Evolutionary conservation across 2,329 filamentous ascomycete species (phyloP).

Genomic region (Fusarium palustre): DNA sequence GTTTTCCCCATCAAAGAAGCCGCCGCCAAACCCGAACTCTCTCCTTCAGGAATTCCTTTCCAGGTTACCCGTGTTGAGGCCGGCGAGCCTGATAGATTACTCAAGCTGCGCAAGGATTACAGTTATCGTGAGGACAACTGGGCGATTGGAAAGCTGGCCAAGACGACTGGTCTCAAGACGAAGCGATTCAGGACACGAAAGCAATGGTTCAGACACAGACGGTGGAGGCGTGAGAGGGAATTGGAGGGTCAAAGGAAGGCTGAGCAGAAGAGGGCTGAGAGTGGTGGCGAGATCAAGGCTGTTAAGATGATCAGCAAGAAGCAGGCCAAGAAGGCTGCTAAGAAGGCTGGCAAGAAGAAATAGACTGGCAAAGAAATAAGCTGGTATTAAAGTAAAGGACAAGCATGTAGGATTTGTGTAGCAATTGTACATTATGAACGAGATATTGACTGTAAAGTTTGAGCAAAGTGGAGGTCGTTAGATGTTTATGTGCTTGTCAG

Average conservation of each 20-base stretch:
- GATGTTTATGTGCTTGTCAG: not conserved
- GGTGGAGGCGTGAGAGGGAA: slow-evolving; percentile 58
- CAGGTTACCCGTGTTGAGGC: slow-evolving; percentile 57
- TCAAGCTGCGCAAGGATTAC: slow-evolving; percentile 66
- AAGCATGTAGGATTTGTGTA: slow-evolving; percentile 47
- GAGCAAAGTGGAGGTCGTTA: too few species aligned
- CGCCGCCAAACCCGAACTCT: slow-evolving; percentile 55
- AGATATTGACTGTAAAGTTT: not conserved
- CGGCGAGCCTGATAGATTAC: slow-evolving; percentile 60
- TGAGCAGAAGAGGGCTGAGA: slow-evolving; percentile 50
- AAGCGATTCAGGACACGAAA: slow-evolving; percentile 64
- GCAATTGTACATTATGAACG: slow-evolving; percentile 34
- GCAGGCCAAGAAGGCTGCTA: slow-evolving; percentile 52
- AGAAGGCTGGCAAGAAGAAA: slow-evolving; percentile 54
- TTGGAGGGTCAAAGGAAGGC: slow-evolving; percentile 57
- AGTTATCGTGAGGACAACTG: slow-evolving; percentile 71
- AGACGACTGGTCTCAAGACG: slow-evolving; percentile 62
- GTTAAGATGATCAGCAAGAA: slow-evolving; percentile 54
- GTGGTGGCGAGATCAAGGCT: slow-evolving; percentile 47
- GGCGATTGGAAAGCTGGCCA: slow-evolving; percentile 66
- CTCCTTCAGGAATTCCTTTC: slow-evolving; percentile 63
- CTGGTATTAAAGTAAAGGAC: not conserved
- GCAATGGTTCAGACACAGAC: slow-evolving; percentile 59
- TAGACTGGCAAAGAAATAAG: slow-evolving; percentile 48
- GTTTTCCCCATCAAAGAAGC: slow-evolving; percentile 60